Evolutionary conservation across 2,329 filamentous ascomycete species (phyloP), one percentile per base, ranked within the genome.

Genomic region (Mycogone perniciosa): DNA sequence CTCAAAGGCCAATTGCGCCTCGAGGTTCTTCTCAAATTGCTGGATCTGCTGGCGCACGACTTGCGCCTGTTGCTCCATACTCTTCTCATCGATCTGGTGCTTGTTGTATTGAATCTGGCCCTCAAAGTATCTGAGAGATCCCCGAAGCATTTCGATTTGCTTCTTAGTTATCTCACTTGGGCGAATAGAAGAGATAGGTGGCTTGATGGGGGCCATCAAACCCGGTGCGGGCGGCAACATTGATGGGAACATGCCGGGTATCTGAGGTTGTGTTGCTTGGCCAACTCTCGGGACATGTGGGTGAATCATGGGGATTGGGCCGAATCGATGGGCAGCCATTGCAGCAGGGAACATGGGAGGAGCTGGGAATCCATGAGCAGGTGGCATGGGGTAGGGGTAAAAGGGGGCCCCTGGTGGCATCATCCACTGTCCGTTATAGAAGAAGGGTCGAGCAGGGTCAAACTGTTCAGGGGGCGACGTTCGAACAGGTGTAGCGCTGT

Each of bases 41-140:
- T 67, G 62, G 50, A 82, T 75, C 31, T 73, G 71, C 26, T 68
- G 63, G n/a, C 68, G 65, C 51, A 80, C 60, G 34, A 67, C 61
- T 34, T 67, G 60, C 4, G 68, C 71, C 40, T 73, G 71, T 29
- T 66, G 59, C 53, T 75, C 70, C 62, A 80, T 74, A 33, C 71
- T 65, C 54, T 70, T 72, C 56, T 80, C 78, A 52, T 84, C 80
- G 54, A 84, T 80, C 57, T 84, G 80, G 55, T 84, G 79, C 56
- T 74, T 76, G 60, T 84, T 84, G 68, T 79, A 82, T 47, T 75
- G 73, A 41, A 84, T 64, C 56, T 85, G 80, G 53, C 80, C 76
- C 55, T 82, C 75, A 38, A 77, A 70, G 51, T 76, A 76, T 58
- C 75, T 79, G 53, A 84, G 69, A n/a, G 74, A 73, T n/a, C 62